phyloP scores from a whole-genome alignment of 2,329 filamentous ascomycete genomes.

The Triangularia verruculosa region DNA sequence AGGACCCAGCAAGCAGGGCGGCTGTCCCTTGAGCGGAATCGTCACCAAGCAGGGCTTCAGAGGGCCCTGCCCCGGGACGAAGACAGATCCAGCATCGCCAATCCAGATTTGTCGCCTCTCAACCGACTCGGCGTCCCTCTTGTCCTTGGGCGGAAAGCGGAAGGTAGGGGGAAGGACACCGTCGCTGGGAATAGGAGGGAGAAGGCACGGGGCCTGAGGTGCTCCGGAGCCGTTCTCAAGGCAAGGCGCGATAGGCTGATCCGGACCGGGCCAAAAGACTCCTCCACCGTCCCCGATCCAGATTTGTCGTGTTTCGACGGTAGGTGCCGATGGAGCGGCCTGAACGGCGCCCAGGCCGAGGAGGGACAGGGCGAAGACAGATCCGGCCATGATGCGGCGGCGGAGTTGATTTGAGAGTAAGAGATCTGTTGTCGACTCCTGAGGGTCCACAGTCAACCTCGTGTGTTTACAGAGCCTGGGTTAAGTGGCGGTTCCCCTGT shows the following conservation, averaged over 20 bases:
- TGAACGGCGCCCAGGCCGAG: constrained; percentile 29
- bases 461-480: background rate
- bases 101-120: constrained; percentile 18
- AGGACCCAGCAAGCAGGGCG: constrained; percentile 1
- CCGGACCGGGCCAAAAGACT: constrained; percentile 19
- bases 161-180: background rate
- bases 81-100: constrained; percentile 6
- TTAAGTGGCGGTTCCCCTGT: constrained; percentile 8
- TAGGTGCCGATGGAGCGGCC: constrained; percentile 25
- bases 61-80: constrained; percentile 19
- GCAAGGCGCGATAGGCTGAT: constrained; percentile 12
- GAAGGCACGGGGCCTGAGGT: constrained; percentile 22
- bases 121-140: constrained; percentile 4
- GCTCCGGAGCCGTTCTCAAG: constrained; percentile 12
- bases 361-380: constrained; percentile 26
- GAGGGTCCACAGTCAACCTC: constrained; percentile 18
- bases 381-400: constrained; percentile 26
- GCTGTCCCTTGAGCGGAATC: constrained; percentile 19
- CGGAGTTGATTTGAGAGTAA: constrained; percentile 13
- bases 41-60: constrained; percentile 16
- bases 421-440: constrained; percentile 11
- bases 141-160: constrained; percentile 9
- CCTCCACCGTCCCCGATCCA: constrained; percentile 19
- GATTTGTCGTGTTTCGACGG: constrained; percentile 21
- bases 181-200: constrained; percentile 17